Evolutionary conservation across 805 yeast genomes (phyloP).

Genomic region (Lachancea nothofagi): DNA sequence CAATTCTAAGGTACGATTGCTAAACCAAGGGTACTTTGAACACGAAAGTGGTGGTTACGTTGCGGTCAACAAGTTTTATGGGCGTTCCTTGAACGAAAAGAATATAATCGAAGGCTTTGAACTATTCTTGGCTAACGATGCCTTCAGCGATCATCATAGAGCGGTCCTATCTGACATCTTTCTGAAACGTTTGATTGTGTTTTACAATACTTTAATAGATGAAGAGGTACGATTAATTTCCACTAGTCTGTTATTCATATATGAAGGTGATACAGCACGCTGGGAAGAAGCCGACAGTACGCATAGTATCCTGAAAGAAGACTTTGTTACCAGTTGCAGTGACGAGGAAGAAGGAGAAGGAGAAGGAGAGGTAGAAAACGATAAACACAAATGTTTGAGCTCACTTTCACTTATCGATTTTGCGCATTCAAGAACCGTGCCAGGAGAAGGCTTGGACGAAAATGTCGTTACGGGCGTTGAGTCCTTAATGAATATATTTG

Average conservation of each 20-base stretch:
- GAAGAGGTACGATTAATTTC: conserved; percentile 63
- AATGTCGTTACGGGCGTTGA: conserved; percentile 67
- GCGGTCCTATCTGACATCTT: conserved; percentile 41
- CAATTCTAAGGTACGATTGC: conserved; percentile 14
- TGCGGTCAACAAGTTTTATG: conserved; percentile 61
- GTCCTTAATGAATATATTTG: conserved; percentile 46
- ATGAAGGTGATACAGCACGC: conserved; percentile 56
- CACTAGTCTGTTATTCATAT: conserved; percentile 66
- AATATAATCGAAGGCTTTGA: conserved; percentile 43
- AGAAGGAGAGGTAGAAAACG: conserved; percentile 14
- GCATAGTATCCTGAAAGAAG: conserved; percentile 38
- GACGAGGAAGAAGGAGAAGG: conserved; percentile 30
- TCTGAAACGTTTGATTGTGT: conserved; percentile 53
- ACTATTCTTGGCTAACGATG: conserved; percentile 40
- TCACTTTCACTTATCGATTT: conserved; percentile 73
- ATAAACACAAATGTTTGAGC: conserved; percentile 40
- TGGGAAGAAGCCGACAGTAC: conserved; percentile 44
- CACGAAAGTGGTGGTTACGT: conserved; percentile 39
- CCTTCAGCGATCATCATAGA: conserved; percentile 32
- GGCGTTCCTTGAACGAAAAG: conserved; percentile 48
- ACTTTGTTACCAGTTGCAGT: conserved; percentile 33
- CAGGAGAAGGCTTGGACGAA: conserved; percentile 65
- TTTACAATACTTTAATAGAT: conserved; percentile 59
- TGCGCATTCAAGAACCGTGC: conserved; percentile 71
- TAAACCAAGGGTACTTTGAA: conserved; percentile 17